Conservation (phyloP, 345 rosid genomes). For the Barbarea vulgaris region DNA sequence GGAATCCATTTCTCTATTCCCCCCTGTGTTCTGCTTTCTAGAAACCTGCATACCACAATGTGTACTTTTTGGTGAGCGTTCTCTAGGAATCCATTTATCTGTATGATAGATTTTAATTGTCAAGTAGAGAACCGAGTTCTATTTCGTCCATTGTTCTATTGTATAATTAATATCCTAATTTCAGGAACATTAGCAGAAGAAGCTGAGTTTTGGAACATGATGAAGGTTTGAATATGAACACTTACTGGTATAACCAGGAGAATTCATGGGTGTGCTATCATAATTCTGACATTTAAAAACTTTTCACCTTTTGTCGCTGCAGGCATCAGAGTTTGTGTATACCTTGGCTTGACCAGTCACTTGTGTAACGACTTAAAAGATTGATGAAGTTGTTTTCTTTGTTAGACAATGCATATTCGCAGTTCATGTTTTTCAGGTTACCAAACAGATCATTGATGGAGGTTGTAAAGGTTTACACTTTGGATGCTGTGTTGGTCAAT, state of each 20-base stretch:
- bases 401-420: not conserved
- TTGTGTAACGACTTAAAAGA: not conserved
- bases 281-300: not conserved
- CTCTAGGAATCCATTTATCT: not conserved
- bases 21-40: not conserved
- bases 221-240: constrained; percentile 1
- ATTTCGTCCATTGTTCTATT: not conserved
- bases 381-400: not conserved
- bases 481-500: not conserved
- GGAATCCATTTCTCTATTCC: constrained; percentile 1
- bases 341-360: constrained; percentile 9
- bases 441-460: not conserved
- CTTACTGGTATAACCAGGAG: not conserved
- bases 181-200: constrained; percentile 16
- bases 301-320: not conserved
- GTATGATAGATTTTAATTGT: not conserved
- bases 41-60: not conserved
- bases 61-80: not conserved
- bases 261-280: constrained; percentile 5
- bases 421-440: constrained; percentile 1
- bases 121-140: not conserved
- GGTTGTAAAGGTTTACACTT: not conserved
- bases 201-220: constrained; percentile 6
- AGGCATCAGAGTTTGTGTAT: not conserved
- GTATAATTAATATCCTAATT: not conserved